A percentile compares a stretch with the other conserved stretches of the same genome.
phyloP scores from a whole-genome alignment of 2,329 filamentous ascomycete species.

The Cladosporium sp. region DNA sequence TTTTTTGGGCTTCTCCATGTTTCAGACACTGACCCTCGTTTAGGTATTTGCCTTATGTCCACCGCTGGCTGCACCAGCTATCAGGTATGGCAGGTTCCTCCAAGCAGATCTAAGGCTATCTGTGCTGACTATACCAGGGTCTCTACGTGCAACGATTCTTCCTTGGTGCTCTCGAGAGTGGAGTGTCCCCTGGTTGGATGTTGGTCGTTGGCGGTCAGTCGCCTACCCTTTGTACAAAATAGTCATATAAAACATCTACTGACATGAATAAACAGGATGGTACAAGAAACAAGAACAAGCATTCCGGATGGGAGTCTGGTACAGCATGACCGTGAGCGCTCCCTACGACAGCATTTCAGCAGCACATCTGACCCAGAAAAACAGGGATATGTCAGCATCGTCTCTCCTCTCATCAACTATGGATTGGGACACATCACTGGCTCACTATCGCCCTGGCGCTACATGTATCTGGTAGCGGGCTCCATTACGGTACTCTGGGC shows the following conservation, averaged over 20 bases:
- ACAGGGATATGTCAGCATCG: slow-evolving; percentile 45
- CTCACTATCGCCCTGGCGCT: slow-evolving; percentile 36
- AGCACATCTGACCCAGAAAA: background rate
- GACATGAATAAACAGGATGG: slow-evolving; percentile 21
- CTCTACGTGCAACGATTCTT: slow-evolving; percentile 83
- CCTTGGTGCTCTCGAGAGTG: slow-evolving; percentile 61
- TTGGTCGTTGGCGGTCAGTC: slow-evolving; percentile 73
- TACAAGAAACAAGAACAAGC: slow-evolving; percentile 34
- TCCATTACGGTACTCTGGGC: slow-evolving; percentile 45
- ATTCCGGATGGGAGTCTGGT: slow-evolving; percentile 32
- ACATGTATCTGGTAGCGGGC: slow-evolving; percentile 48
- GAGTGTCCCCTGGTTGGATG: slow-evolving; percentile 65
- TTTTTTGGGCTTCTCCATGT: background rate
- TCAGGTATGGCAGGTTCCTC: slow-evolving; percentile 43
- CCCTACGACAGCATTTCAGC: background rate
- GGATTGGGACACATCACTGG: slow-evolving; percentile 48
- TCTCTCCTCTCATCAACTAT: slow-evolving; percentile 52
- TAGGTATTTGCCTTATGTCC: slow-evolving; percentile 34
- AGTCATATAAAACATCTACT: background rate
- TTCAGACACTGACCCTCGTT: background rate
- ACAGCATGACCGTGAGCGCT: slow-evolving; percentile 38
- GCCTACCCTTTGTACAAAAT: no score
- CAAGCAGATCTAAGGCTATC: background rate
- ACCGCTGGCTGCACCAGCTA: slow-evolving; percentile 60
- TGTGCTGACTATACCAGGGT: slow-evolving; percentile 60